A percentile compares a stretch with the other conserved stretches of the same genome.
Conservation (phyloP, 1,284 basidiomycete species). For the Porodaedalea pini region DNA sequence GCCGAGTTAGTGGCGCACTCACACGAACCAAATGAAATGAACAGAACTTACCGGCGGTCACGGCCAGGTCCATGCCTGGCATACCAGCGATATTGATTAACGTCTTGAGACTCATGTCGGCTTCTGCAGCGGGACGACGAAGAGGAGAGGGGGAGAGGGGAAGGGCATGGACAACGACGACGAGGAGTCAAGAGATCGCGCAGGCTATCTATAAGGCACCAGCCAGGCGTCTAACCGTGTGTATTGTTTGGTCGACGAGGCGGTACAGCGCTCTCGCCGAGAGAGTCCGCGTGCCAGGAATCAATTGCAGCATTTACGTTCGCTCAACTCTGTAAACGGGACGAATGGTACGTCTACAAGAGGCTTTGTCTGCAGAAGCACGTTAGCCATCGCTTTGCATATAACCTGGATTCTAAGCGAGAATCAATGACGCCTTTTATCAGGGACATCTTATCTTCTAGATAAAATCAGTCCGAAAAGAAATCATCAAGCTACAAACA, state of each 20-base stretch:
- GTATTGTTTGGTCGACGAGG: not conserved
- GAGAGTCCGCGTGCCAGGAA: not conserved
- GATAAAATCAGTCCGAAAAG: too few relatives aligned
- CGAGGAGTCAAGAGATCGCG: not conserved
- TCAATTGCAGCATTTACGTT: not conserved
- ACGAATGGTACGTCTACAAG: too few relatives aligned
- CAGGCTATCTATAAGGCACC: slow-evolving; percentile 1
- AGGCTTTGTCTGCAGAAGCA: too few relatives aligned
- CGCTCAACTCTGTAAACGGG: too few relatives aligned
- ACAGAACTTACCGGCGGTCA: slow-evolving; percentile 26
- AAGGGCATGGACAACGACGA: not conserved
- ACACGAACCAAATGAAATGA: not conserved
- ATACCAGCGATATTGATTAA: slow-evolving; percentile 25
- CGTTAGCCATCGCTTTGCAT: too few relatives aligned
- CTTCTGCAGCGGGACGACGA: not conserved
- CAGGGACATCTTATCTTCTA: too few relatives aligned
- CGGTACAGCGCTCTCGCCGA: too few relatives aligned
- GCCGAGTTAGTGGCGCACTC: not conserved
- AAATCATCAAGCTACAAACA: too few relatives aligned
- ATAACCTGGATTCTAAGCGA: not conserved
- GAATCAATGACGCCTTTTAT: too few relatives aligned
- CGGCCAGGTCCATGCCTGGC: slow-evolving; percentile 30
- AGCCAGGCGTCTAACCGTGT: not conserved
- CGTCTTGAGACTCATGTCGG: slow-evolving; percentile 21
- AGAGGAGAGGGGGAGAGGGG: not conserved